Base-by-base conservation (phyloP, 495 filamentous ascomycete genomes). In the Aspergillus sclerotioniger region DNA sequence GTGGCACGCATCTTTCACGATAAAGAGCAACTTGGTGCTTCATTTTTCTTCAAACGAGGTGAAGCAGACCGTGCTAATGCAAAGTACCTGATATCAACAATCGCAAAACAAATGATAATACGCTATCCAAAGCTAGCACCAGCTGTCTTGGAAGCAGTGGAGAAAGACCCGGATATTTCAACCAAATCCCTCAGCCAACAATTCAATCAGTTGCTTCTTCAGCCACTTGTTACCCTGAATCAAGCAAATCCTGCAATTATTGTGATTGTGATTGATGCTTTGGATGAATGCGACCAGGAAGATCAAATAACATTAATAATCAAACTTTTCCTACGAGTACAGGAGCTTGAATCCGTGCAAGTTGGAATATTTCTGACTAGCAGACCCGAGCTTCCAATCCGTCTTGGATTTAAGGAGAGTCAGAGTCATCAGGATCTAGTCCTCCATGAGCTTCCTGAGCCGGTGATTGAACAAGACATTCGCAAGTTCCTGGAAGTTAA, bases 41-140 rank as follows among this genome's bases (percentile, higher is more conserved):
- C 71, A 61, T 82, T 82, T 64, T 81, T 85, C 68, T 85, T 84
- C 63, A 79, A 77, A 41, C 72, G 70, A 58, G 74, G 76, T 16
- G 73, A 76, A 20, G 67, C 68, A 1, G 76, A 82, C 51, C 66
- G 71, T 47, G 72, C 68, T 6, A 72, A 64, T 28, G 75, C 75
- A 6, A 64, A 35, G 7, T 69, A 63, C 20, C 64, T 83, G 56
- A 73, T 84, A 46, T 62, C 79, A 7, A 80, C 76, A 6, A 67
- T 84, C 16, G 69, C 71, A 17, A 35, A 41, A 45, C 76, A 84
- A 54, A 62, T 84, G 7, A 61, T 71, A 7, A 54, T 51, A 7
- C 52, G 33, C n/a, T 53, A 69, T 12, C 71, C 70, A 13, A 5
- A 9, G 10, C n/a, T 81, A 9, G 63, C 31, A 12, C n/a, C 51